A percentile compares a stretch with the other conserved stretches of the same genome.
Conservation (phyloP, 2,329 filamentous ascomycete genomes). For the Gyromitra esculenta region DNA sequence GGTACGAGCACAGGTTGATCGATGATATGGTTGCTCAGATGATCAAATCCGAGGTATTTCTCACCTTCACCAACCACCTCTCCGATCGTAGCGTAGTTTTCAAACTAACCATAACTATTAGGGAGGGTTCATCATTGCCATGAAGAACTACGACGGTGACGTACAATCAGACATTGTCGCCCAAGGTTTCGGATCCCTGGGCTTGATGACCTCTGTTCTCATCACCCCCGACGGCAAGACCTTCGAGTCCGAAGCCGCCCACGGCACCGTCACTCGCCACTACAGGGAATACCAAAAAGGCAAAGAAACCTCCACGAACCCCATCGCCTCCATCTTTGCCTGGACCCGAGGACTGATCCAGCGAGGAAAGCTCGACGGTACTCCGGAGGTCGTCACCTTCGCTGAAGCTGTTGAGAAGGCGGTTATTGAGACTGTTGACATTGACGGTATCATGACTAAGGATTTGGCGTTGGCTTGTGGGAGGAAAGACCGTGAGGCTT, state of each 20-base stretch:
- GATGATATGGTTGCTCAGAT: slow-evolving; percentile 99
- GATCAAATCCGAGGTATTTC: slow-evolving; percentile 97
- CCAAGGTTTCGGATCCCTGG: slow-evolving; percentile 96
- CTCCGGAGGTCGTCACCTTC: slow-evolving; percentile 90
- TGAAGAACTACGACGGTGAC: slow-evolving; percentile 92
- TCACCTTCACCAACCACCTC: slow-evolving; percentile 67
- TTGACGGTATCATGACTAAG: slow-evolving; percentile 98
- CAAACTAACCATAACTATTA: slow-evolving; percentile 4
- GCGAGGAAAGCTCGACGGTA: slow-evolving; percentile 90
- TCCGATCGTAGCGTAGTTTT: background rate
- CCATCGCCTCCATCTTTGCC: slow-evolving; percentile 98
- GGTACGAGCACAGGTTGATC: slow-evolving; percentile 99
- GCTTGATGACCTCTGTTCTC: slow-evolving; percentile 97
- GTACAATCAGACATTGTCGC: slow-evolving; percentile 98
- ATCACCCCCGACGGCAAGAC: slow-evolving; percentile 97
- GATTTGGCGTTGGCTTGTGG: slow-evolving; percentile 95
- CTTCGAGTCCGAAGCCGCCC: slow-evolving; percentile 96
- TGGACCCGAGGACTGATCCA: slow-evolving; percentile 96
- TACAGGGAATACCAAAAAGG: slow-evolving; percentile 99
- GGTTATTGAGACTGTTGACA: slow-evolving; percentile 91
- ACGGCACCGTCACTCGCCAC: slow-evolving; percentile 97
- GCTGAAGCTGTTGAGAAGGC: slow-evolving; percentile 92
- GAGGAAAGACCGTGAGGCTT: slow-evolving; percentile 82
- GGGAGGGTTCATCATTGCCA: slow-evolving; percentile 94
- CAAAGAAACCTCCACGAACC: slow-evolving; percentile 96